Evolutionary conservation across 2,329 filamentous ascomycete species (phyloP), one percentile per base, ranked within the genome.

Genomic region (Fusarium sp.): DNA sequence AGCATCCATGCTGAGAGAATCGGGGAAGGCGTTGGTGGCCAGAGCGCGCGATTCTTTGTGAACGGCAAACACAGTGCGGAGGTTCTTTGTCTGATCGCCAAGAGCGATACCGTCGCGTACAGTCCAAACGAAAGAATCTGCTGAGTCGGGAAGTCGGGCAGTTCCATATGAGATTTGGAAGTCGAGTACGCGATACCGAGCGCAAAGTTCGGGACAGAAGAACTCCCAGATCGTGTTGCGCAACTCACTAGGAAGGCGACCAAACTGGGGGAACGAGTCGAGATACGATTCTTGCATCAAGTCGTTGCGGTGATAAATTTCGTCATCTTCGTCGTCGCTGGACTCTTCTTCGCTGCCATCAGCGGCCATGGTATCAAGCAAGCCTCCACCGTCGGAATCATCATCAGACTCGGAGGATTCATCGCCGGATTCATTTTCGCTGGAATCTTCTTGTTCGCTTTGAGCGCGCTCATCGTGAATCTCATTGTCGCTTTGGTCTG

Each of bases 11-110:
- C 38, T 53, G 27, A 84, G 66, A 17, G 76, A 67, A 29, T 84
- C 71, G 0, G 83, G 83, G 14, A 79, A 80, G 5, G 62, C 70
- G 12, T 71, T 75, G 42, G 77, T 64, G 8, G 76, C 82, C 7
- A 82, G 60, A 18, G 62, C 70, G 31, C 83, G 82, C n/a, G 80
- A 81, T 67, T 83, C 81, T 12, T 75, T 71, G 41, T 82, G 76
- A 13, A 80, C 76, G 4, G 81, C 78, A 36, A 83, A 70, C 18
- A 84, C 67, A 7, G 70, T 62, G 12, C 81, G 79, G 3, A 79
- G 57, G 4, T 70, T 53, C 25, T 61, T 64, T 1, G 80, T 83
- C n/a, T 79, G 77, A 7, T 77, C 70, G 1, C 69, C 63, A 0
- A 83, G 75, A 7, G 58, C 69, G 2, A 68, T 20, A 10, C 76